phyloP scores from a whole-genome alignment of 176 grass and related monocot genomes.

The Lolium rigidum region DNA sequence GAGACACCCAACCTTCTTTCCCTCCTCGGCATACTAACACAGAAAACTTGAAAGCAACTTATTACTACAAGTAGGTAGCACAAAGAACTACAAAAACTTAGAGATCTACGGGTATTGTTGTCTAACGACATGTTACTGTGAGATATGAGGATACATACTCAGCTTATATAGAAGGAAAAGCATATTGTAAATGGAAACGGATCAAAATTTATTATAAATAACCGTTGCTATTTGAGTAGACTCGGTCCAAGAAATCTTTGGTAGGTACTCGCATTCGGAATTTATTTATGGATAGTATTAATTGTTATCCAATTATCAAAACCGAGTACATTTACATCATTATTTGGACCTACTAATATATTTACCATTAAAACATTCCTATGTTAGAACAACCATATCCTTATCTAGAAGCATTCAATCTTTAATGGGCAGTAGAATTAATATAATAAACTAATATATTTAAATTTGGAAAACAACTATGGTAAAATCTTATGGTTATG shows the following conservation, averaged over 20 bases:
- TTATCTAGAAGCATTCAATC: neutral
- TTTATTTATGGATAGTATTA: slow-evolving; percentile 2
- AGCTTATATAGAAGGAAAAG: slow-evolving; percentile 7
- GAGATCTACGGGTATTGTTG: neutral
- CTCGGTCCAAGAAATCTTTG: neutral
- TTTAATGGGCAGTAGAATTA: neutral
- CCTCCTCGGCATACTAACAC: neutral
- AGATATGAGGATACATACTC: neutral
- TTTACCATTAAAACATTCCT: neutral
- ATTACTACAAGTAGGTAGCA: slow-evolving; percentile 7
- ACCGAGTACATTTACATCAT: neutral
- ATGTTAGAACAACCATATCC: neutral
- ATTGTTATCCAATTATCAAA: neutral
- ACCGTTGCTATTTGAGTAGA: neutral
- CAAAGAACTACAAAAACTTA: neutral
- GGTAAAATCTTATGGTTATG: neutral
- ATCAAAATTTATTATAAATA: neutral
- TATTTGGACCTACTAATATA: neutral
- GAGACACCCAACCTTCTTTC: neutral
- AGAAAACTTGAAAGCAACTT: neutral
- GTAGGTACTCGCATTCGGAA: neutral
- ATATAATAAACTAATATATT: neutral
- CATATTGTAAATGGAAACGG: neutral
- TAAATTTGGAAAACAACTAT: neutral
- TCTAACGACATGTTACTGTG: neutral